Percentiles rank a stretch among this genome's conserved stretches.
phyloP scores from a whole-genome alignment of 78 protist species.

The Pigoraptor vietnamica region DNA sequence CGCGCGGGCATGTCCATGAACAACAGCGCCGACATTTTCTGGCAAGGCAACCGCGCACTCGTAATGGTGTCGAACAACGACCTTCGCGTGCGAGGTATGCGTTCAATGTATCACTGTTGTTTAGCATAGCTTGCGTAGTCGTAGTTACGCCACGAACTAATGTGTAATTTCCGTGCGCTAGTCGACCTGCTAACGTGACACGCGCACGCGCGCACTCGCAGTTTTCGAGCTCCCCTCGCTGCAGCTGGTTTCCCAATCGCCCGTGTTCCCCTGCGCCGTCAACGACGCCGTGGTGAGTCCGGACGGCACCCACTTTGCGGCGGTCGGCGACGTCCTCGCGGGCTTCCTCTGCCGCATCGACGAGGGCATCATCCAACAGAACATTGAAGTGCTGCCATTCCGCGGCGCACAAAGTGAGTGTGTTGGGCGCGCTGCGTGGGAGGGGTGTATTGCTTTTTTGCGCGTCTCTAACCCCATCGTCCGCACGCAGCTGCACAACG shows the following conservation, averaged over 20 bases:
- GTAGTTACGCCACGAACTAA: no score
- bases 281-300: background rate
- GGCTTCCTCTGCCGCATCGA: background rate
- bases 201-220: background rate
- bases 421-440: no score
- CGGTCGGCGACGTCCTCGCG: background rate
- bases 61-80: background rate
- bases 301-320: background rate
- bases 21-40: background rate
- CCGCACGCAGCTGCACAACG: background rate
- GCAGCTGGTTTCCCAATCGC: background rate
- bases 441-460: background rate
- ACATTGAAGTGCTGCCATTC: background rate
- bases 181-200: no score
- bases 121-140: no score
- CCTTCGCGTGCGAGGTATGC: background rate
- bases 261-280: background rate
- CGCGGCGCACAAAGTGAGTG: no score
- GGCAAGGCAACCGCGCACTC: background rate
- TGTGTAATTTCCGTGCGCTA: no score
- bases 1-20: background rate
- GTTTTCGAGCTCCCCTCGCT: background rate
- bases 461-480: no score
- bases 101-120: background rate
- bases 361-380: background rate